phyloP scores from a whole-genome alignment of 139 green algal species.

The Volvox reticuliferus region DNA sequence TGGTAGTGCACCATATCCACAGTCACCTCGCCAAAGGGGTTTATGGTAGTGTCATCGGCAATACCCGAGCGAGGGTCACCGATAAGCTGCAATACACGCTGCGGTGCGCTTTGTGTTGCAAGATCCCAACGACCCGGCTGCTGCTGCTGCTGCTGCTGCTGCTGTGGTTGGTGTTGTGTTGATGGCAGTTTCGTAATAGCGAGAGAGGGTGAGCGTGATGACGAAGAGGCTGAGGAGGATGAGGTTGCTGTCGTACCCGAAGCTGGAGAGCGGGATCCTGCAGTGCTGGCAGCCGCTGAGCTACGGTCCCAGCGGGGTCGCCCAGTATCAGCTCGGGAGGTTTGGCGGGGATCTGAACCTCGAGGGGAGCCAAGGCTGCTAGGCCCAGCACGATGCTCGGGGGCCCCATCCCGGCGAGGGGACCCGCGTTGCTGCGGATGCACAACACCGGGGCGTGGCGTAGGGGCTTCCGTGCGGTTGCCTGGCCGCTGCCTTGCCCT shows the following conservation, averaged over 20 bases:
- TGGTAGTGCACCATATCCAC: constrained; percentile 68
- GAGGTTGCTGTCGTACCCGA: neutral
- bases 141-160: constrained; percentile 8
- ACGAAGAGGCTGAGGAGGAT: neutral
- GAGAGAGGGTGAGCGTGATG: neutral
- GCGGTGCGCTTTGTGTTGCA: constrained; percentile 43
- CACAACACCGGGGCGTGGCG: neutral
- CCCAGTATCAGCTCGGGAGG: neutral
- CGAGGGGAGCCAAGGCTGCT: neutral
- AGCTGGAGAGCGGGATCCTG: neutral
- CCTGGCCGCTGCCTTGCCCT: neutral
- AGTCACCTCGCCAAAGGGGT: constrained; percentile 59
- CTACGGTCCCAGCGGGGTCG: neutral
- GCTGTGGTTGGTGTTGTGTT: neutral
- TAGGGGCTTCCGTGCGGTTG: neutral
- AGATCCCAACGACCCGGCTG: constrained; percentile 35
- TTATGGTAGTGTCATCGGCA: constrained; percentile 65
- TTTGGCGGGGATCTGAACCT: neutral
- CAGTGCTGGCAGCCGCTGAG: neutral
- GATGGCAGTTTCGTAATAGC: neutral
- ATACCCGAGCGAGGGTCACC: constrained; percentile 71
- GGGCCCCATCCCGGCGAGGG: neutral
- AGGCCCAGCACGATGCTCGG: neutral
- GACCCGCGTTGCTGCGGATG: neutral
- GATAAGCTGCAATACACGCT: constrained; percentile 59